These are phyloP conservation scores for Panicum hallii DNA, from an alignment of 202 grass and related monocot genomes.

Conservation along the genomic window DNA sequence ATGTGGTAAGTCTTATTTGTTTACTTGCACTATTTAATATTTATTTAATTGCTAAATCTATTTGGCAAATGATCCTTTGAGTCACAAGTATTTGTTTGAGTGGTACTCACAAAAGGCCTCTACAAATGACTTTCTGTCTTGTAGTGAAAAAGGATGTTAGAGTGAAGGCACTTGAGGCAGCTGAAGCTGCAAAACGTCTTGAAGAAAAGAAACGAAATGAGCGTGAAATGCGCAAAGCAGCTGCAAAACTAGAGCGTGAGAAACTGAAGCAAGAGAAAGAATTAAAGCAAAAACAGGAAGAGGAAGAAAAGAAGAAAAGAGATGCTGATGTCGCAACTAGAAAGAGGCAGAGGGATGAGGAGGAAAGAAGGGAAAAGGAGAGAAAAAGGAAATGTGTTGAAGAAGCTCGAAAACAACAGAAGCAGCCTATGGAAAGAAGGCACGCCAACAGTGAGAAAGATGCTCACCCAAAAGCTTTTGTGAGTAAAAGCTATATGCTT, in stretches of 20 bases:
- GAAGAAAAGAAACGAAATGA: constrained; percentile 88
- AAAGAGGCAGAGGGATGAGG: constrained; percentile 93
- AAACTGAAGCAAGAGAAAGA: constrained; percentile 82
- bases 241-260: constrained; percentile 72
- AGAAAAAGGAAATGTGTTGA: constrained; percentile 76
- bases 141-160: constrained; percentile 89
- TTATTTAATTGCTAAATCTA: constrained; percentile 5
- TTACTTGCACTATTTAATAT: constrained; percentile 11
- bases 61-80: constrained; percentile 16
- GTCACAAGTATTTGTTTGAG: constrained; percentile 29
- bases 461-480: constrained; percentile 50
- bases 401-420: constrained; percentile 70
- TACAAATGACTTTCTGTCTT: constrained; percentile 29
- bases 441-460: constrained; percentile 61
- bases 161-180: constrained; percentile 89
- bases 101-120: constrained; percentile 34
- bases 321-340: constrained; percentile 63
- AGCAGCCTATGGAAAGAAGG: constrained; percentile 54
- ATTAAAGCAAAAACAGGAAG: constrained; percentile 70
- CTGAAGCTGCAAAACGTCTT: constrained; percentile 84
- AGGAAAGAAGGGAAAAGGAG: constrained; percentile 73
- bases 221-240: constrained; percentile 82
- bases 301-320: constrained; percentile 74
- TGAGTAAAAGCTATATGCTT: constrained; percentile 54
- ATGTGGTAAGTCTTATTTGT: constrained; percentile 53